phyloP scores from a whole-genome alignment of 2,329 filamentous ascomycete species.

The Cadophora sp. region DNA sequence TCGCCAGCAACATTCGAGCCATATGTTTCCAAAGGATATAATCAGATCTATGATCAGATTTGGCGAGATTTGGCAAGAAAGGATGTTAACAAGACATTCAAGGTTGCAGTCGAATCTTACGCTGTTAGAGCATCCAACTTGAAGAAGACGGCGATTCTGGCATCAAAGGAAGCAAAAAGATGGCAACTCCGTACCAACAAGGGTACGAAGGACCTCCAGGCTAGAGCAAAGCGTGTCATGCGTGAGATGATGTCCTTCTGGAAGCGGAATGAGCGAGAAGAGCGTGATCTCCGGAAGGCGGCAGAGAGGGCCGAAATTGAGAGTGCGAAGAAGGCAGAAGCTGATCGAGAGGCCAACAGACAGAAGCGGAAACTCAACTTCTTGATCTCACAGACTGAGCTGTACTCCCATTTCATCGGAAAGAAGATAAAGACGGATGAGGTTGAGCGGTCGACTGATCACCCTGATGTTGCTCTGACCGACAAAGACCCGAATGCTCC shows the following conservation, averaged over 20 bases:
- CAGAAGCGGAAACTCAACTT: slow-evolving; percentile 99
- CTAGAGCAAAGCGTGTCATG: slow-evolving; percentile 97
- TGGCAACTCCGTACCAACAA: slow-evolving; percentile 99
- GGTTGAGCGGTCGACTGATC: slow-evolving; percentile 88
- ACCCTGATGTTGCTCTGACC: slow-evolving; percentile 69
- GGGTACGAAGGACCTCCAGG: slow-evolving; percentile 96
- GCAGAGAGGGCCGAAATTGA: slow-evolving; percentile 96
- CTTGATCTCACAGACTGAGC: slow-evolving; percentile 96
- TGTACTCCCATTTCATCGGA: slow-evolving; percentile 99
- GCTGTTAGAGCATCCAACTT: slow-evolving; percentile 91
- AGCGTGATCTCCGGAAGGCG: slow-evolving; percentile 90
- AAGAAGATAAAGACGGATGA: slow-evolving; percentile 99
- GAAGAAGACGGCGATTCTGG: slow-evolving; percentile 95
- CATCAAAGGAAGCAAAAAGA: slow-evolving; percentile 94
- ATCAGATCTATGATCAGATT: slow-evolving; percentile 97
- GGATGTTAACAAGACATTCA: slow-evolving; percentile 90
- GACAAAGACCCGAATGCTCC: slow-evolving; percentile 50
- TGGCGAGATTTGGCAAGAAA: slow-evolving; percentile 94
- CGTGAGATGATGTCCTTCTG: slow-evolving; percentile 99
- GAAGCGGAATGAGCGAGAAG: slow-evolving; percentile 98
- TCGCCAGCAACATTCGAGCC: slow-evolving; percentile 46
- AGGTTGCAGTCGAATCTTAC: slow-evolving; percentile 85
- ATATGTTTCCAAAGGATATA: slow-evolving; percentile 90
- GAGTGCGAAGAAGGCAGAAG: slow-evolving; percentile 94
- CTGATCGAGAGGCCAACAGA: slow-evolving; percentile 93